A percentile compares a stretch with the other conserved stretches of the same genome.
Evolutionary conservation across 352 stramenopile species (phyloP).

Genomic region (Pythium dissimile): DNA sequence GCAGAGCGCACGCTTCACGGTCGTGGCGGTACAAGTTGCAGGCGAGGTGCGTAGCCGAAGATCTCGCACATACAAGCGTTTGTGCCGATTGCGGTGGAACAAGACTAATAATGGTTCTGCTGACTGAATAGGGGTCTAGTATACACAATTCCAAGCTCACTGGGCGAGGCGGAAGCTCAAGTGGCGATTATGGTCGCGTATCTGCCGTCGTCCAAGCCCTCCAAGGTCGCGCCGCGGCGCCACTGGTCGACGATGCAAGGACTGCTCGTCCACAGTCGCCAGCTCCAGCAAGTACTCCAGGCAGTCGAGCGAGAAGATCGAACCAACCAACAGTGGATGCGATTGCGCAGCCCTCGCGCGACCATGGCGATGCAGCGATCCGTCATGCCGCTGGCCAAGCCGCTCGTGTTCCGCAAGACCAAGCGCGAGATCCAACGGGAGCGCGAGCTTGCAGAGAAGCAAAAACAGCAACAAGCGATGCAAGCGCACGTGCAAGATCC

Average conservation of each 20-base stretch:
- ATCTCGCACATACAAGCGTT: background rate
- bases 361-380: background rate
- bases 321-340: background rate
- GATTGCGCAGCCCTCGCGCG: conserved; percentile 4
- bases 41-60: conserved; percentile 3
- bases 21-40: background rate
- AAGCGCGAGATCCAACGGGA: conserved; percentile 27
- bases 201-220: background rate
- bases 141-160: background rate
- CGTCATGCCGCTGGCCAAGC: conserved; percentile 9
- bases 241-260: conserved; percentile 19
- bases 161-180: background rate
- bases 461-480: background rate
- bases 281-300: conserved; percentile 19
- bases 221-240: conserved; percentile 18
- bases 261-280: conserved; percentile 19
- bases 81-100: no score
- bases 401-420: conserved; percentile 25
- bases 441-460: conserved; percentile 7
- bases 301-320: conserved; percentile 2
- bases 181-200: conserved; percentile 6
- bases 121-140: no score
- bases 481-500: no score
- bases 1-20: background rate
- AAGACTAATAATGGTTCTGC: no score